These are phyloP conservation scores for Paramecium bursaria DNA, from an alignment of 73 alveolate species.

Conservation along the genomic window DNA sequence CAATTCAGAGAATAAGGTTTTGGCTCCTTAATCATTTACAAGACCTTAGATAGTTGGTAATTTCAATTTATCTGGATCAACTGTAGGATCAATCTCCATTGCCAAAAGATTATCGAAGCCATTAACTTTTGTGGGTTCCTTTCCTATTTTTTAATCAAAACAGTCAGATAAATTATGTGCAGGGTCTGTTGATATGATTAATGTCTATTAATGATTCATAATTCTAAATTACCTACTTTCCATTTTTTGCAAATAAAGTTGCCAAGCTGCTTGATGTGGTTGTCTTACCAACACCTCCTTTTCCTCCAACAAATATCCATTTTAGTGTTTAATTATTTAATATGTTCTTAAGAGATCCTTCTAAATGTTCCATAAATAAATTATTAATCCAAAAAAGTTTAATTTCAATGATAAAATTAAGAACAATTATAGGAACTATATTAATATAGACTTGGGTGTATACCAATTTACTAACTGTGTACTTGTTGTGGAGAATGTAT, in stretches of 20 bases:
- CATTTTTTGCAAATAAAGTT: constrained; percentile 57
- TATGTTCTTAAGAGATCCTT: constrained; percentile 79
- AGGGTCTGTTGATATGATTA: constrained; percentile 99
- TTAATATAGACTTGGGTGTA: neutral
- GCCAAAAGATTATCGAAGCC: constrained; percentile 95
- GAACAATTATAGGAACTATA: neutral
- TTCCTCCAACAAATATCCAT: constrained; percentile 99
- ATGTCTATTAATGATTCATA: constrained; percentile 71
- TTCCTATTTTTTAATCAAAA: constrained; percentile 95
- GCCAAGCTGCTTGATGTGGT: constrained; percentile 66
- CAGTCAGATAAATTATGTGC: constrained; percentile 99
- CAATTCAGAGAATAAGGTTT: constrained; percentile 88
- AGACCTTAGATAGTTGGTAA: constrained; percentile 83
- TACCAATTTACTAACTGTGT: neutral
- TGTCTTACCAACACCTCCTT: constrained; percentile 91
- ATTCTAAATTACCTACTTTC: constrained; percentile 24
- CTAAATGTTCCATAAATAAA: constrained; percentile 57
- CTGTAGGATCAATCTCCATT: constrained; percentile 92
- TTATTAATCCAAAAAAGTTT: constrained; percentile 36
- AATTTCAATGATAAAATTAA: neutral
- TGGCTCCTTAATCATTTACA: constrained; percentile 84
- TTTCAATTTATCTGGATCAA: constrained; percentile 73
- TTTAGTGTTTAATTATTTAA: constrained; percentile 83
- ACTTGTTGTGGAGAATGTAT: constrained; percentile 20
- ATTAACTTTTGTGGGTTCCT: constrained; percentile 88